phyloP scores from a whole-genome alignment of 805 yeast genomes.

The Sugiyamaella americana region DNA sequence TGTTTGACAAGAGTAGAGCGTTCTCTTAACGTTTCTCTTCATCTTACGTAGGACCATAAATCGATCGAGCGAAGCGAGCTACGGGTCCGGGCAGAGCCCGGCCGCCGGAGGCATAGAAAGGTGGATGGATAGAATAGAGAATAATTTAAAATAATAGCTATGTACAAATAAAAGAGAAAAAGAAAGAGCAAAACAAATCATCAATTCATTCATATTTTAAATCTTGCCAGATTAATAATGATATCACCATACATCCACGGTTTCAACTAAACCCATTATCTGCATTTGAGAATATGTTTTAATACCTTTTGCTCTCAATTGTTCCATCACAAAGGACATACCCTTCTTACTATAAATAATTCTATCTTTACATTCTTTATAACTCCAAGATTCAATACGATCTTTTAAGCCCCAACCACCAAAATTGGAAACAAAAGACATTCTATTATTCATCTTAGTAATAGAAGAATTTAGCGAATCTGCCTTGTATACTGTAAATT shows the following conservation, averaged over 20 bases:
- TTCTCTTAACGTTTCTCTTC: too few species aligned
- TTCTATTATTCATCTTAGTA: conserved; percentile 52
- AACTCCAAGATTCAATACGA: conserved; percentile 79
- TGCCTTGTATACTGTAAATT: conserved; percentile 50
- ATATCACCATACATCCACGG: background rate
- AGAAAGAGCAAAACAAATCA: background rate
- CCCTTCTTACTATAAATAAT: conserved; percentile 63
- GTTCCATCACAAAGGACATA: conserved; percentile 70
- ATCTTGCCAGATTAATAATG: background rate
- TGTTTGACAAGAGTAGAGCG: too few species aligned
- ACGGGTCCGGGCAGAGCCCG: too few species aligned
- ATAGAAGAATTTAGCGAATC: conserved; percentile 12
- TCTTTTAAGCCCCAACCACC: conserved; percentile 55
- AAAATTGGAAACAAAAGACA: conserved; percentile 67
- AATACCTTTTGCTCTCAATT: conserved; percentile 31
- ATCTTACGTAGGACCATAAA: too few species aligned
- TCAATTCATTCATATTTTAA: background rate
- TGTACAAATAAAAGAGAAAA: background rate
- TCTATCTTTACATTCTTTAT: conserved; percentile 60
- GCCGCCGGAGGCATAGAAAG: too few species aligned
- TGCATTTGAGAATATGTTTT: conserved; percentile 14
- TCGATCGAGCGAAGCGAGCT: too few species aligned
- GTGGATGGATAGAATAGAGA: too few species aligned
- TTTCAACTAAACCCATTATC: conserved; percentile 2
- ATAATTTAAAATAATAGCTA: background rate